phyloP scores from a whole-genome alignment of 495 filamentous ascomycete species.

The Monascus purpureus region DNA sequence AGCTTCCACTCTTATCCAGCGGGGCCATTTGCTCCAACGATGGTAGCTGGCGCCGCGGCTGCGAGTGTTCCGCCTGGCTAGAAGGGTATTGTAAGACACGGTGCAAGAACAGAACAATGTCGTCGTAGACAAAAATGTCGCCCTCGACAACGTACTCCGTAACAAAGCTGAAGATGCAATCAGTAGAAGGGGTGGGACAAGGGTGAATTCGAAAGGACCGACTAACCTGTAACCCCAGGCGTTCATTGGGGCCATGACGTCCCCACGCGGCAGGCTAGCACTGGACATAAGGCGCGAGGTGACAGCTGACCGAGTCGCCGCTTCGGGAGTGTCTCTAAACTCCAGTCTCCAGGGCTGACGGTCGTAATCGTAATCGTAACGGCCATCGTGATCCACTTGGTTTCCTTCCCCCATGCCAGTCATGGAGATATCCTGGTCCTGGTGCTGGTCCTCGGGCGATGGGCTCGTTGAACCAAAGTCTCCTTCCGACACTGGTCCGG shows the following conservation, averaged over 20 bases:
- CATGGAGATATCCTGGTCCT: slow-evolving; percentile 21
- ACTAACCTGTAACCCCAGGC: slow-evolving; percentile 38
- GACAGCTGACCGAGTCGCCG: slow-evolving; percentile 31
- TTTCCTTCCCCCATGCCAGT: slow-evolving; percentile 14
- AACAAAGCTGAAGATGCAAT: slow-evolving; percentile 23
- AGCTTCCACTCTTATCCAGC: slow-evolving; percentile 33
- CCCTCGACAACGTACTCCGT: slow-evolving; percentile 36
- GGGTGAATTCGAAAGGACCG: background rate
- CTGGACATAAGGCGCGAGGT: slow-evolving; percentile 35
- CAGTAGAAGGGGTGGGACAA: slow-evolving; percentile 4
- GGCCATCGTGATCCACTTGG: background rate
- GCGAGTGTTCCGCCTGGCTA: slow-evolving; percentile 9
- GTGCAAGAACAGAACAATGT: slow-evolving; percentile 33
- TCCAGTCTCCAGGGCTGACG: slow-evolving; percentile 34
- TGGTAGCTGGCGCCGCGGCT: slow-evolving; percentile 20
- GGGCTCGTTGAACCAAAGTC: slow-evolving; percentile 17
- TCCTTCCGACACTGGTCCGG: slow-evolving; percentile 22
- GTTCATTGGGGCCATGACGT: slow-evolving; percentile 32
- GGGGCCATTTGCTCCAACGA: slow-evolving; percentile 20
- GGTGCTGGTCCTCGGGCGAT: slow-evolving; percentile 8
- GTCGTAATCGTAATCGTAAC: slow-evolving; percentile 21
- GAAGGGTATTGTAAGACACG: slow-evolving; percentile 28
- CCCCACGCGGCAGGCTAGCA: slow-evolving; percentile 26
- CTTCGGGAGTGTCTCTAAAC: slow-evolving; percentile 40
- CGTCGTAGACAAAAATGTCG: slow-evolving; percentile 33